A percentile compares a stretch with the other conserved stretches of the same genome.
Conservation (phyloP, 306 rosid species). For the Glycine soja region DNA sequence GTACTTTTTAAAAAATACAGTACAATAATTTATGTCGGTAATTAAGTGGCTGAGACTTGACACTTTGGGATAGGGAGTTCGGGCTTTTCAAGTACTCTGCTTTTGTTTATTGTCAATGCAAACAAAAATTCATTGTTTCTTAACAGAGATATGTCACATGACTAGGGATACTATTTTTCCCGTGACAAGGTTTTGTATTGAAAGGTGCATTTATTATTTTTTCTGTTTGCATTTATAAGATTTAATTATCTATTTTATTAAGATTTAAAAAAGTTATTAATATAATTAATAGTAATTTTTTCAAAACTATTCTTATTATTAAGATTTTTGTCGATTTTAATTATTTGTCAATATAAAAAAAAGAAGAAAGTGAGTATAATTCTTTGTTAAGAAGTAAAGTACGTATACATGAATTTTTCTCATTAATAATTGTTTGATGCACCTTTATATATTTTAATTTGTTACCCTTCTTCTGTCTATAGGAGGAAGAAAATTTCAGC, state of each 20-base stretch:
- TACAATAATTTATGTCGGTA: not conserved
- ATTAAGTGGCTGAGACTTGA: not conserved
- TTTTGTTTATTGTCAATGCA: not conserved
- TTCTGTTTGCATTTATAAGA: too few species aligned
- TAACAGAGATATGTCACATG: not conserved
- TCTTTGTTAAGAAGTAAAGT: not conserved
- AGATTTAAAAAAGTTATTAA: too few species aligned
- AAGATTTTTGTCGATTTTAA: too few species aligned
- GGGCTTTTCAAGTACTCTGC: not conserved
- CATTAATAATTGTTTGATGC: not conserved
- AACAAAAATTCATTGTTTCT: not conserved
- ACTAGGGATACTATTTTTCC: not conserved
- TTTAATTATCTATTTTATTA: too few species aligned
- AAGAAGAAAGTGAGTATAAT: too few species aligned
- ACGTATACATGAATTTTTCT: not conserved
- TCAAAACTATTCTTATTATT: too few species aligned
- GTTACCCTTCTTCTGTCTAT: not conserved
- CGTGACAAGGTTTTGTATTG: not conserved
- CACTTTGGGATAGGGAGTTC: not conserved
- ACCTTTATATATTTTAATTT: not conserved
- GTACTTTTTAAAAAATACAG: not conserved
- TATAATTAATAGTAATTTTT: too few species aligned
- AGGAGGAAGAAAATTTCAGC: conserved; percentile 76
- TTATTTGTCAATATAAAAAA: too few species aligned
- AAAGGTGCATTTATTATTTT: too few species aligned